Percentiles rank a stretch among this genome's conserved stretches.
Evolutionary conservation across 176 grass and related monocot genomes (phyloP).

Genomic region (Oryza australiensis): DNA sequence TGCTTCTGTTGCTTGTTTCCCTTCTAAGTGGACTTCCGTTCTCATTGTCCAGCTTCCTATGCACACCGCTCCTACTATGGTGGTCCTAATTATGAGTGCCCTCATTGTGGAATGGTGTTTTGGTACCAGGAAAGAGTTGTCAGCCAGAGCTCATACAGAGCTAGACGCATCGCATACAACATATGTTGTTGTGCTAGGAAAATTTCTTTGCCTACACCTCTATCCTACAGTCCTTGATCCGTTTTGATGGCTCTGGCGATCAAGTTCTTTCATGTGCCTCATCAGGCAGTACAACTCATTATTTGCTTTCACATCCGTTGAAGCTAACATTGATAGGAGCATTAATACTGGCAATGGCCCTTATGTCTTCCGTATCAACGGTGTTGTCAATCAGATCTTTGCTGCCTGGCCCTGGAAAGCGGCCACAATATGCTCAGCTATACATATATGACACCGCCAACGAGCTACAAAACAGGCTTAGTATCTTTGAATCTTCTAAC

Average conservation of each 20-base stretch:
- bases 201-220: not conserved
- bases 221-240: not conserved
- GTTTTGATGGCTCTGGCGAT: not conserved
- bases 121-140: no score
- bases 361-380: not conserved
- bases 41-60: no score
- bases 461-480: not conserved
- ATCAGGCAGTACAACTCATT: no score
- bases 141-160: no score
- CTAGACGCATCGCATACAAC: no score
- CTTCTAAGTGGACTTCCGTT: no score
- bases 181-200: not conserved
- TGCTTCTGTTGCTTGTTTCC: no score
- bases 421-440: not conserved
- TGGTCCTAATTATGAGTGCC: no score
- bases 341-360: not conserved
- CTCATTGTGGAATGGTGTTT: no score
- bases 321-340: no score
- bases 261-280: no score
- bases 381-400: not conserved
- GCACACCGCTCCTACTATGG: no score
- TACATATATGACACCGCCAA: not conserved
- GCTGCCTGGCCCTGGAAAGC: accelerated
- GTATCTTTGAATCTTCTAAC: accelerated
- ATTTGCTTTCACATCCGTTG: not conserved